Evolutionary conservation across 2,329 filamentous ascomycete genomes (phyloP).

Genomic region (Xylariaceae sp.): DNA sequence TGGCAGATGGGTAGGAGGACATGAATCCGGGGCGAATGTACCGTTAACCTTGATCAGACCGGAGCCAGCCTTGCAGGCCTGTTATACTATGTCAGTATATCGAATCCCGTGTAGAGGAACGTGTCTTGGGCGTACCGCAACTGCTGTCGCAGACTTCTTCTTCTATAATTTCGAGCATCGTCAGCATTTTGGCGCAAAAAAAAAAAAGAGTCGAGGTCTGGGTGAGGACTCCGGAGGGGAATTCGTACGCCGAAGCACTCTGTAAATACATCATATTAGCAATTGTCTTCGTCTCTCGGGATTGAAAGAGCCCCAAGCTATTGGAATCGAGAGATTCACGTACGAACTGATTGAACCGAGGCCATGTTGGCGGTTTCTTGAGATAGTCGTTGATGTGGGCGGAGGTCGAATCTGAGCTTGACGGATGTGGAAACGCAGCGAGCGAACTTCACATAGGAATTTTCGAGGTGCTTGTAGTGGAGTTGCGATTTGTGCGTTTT

Average conservation of each 20-base stretch:
- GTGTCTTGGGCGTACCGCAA: conserved; percentile 10
- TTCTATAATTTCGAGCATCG: conserved; percentile 12
- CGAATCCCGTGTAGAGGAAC: neutral
- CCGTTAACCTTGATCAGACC: conserved; percentile 61
- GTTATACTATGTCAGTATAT: conserved; percentile 12
- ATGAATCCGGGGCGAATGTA: conserved; percentile 1
- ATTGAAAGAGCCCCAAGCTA: neutral
- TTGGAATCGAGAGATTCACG: neutral
- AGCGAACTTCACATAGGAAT: conserved; percentile 18
- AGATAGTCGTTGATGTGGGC: conserved; percentile 12
- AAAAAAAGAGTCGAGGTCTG: neutral
- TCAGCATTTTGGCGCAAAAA: conserved; percentile 12
- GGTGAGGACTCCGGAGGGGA: neutral
- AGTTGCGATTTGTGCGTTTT: conserved; percentile 20
- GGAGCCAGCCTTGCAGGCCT: conserved; percentile 26
- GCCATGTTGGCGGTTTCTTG: conserved; percentile 19
- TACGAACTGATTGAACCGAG: conserved; percentile 20
- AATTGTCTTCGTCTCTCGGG: neutral
- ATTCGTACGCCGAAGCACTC: conserved; percentile 22
- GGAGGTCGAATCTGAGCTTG: conserved; percentile 15
- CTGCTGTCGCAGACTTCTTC: conserved; percentile 20
- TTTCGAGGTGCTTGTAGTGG: conserved; percentile 18
- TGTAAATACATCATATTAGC: conserved; percentile 12
- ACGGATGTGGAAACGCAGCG: conserved; percentile 19
- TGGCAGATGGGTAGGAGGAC: neutral